Conservation (phyloP, 148 eudicot species). For the Vaccinium vitisidaea region DNA sequence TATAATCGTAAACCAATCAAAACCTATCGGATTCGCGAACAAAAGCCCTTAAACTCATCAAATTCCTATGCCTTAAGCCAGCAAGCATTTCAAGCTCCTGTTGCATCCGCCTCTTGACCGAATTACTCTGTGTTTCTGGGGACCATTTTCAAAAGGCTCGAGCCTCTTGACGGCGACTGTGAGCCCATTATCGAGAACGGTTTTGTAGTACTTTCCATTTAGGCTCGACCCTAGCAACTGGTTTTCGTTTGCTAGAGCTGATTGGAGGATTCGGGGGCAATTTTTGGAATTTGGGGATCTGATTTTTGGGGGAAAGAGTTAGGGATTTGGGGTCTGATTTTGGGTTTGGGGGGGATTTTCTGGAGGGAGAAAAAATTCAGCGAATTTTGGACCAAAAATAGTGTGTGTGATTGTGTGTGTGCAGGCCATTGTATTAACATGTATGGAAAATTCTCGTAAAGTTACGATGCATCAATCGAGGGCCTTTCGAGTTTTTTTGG, state of each 20-base stretch:
- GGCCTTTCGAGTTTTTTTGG: too few species aligned
- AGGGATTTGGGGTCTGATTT: too few species aligned
- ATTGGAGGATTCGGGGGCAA: conserved; percentile 56
- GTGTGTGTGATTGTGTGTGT: too few species aligned
- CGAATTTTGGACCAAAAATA: too few species aligned
- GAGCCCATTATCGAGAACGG: conserved; percentile 70
- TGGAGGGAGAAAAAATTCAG: too few species aligned
- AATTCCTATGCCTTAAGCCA: conserved; percentile 62
- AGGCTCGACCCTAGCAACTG: conserved; percentile 60
- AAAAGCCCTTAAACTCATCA: conserved; percentile 85
- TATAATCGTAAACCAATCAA: conserved; percentile 66
- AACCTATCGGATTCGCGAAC: conserved; percentile 51
- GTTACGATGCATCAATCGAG: too few species aligned
- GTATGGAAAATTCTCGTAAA: too few species aligned
- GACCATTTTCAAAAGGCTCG: conserved; percentile 45
- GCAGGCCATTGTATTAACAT: too few species aligned
- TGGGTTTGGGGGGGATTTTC: too few species aligned
- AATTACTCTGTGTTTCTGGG: conserved; percentile 35
- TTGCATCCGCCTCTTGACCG: conserved; percentile 57
- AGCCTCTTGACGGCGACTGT: conserved; percentile 75
- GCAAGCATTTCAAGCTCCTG: conserved; percentile 66
- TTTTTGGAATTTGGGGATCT: too few species aligned
- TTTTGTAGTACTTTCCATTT: conserved; percentile 56
- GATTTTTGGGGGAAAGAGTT: too few species aligned
- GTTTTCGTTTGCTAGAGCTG: conserved; percentile 55